Conservation (phyloP, 108 stramenopile species). For the Cyclotella choctawhatcheeana region DNA sequence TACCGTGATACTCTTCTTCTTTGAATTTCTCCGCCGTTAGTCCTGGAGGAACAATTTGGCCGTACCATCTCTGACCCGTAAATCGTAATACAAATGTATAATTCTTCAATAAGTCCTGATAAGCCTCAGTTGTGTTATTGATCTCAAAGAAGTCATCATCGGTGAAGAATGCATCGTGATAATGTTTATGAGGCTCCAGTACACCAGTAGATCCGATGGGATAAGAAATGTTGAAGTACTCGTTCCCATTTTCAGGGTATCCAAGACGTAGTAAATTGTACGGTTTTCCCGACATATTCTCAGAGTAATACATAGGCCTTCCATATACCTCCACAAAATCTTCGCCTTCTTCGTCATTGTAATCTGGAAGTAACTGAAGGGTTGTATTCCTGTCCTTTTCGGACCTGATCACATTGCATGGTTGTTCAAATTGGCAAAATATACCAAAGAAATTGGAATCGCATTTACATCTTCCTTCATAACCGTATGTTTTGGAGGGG, state of each 20-base stretch:
- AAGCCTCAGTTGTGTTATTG: conserved; percentile 9
- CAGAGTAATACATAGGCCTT: conserved; percentile 19
- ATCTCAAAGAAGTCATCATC: conserved; percentile 50
- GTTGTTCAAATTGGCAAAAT: no score
- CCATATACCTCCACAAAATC: conserved; percentile 46
- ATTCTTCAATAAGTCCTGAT: conserved; percentile 42
- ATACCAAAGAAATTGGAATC: no score
- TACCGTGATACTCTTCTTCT: conserved; percentile 33
- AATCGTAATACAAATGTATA: conserved; percentile 40
- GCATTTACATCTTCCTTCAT: no score
- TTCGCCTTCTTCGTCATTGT: conserved; percentile 10
- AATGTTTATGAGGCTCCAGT: no score
- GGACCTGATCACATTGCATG: no score
- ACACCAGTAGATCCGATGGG: no score
- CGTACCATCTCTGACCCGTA: conserved; percentile 42
- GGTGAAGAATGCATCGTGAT: background rate
- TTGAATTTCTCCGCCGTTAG: background rate
- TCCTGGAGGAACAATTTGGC: conserved; percentile 20
- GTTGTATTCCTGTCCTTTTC: conserved; percentile 4
- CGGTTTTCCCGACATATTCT: conserved; percentile 33
- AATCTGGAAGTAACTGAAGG: background rate
- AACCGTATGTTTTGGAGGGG: no score
- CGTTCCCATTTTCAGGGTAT: conserved; percentile 23
- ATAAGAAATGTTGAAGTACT: conserved; percentile 12
- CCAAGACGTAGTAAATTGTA: conserved; percentile 30